Base-by-base conservation (phyloP, 441 rosid genomes). In the Euphorbia schlechtendalii region DNA sequence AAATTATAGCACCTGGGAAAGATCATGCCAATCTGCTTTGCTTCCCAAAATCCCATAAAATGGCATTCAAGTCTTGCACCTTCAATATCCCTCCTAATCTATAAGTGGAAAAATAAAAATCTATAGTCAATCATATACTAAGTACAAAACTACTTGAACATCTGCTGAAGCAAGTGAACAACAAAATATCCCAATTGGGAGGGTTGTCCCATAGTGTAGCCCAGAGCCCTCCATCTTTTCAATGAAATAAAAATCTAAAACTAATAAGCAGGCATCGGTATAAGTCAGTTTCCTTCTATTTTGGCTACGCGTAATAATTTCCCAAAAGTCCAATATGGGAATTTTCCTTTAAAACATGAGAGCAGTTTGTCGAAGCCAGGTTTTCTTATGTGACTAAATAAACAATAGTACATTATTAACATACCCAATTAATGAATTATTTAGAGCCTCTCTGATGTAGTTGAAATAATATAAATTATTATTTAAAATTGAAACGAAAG, bases 11-110 rank as follows among this genome's bases (percentile, higher is more conserved):
- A 89, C 98, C 98, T 87, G 78, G 43, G 81, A 79, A 68, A 92
- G 81, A 79, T 87, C 89, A 46, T 80, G 72, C 86, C 82, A n/a
- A 86, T 75, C 84, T 73, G 53, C 81, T 83, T 46, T 79, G 76
- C 64, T 76, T 77, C 70, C 98, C 98, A 4, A 89, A 82, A 76
- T 82, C 74, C 46, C 96, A 74, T 62, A 92, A 67, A 67, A 92
- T 79, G 55, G 72, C 86, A 78, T 92, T 89, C 76, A 87, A 73
- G 71, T 89, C 98, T 76, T 85, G 96, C 28, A 83, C 96, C 79
- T 85, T 88, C 76, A 92, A 65, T 70, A 67, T n/a, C n/a, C n/a
- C n/a, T n/a, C n/a, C n/a, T n/a, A n/a, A n/a, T n/a, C n/a, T n/a
- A n/a, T n/a, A n/a, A 51, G 73, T 8, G 17, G 6, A 53, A 11